Evolutionary conservation across 1,284 basidiomycete genomes (phyloP).

Genomic region (Malassezia sp.): DNA sequence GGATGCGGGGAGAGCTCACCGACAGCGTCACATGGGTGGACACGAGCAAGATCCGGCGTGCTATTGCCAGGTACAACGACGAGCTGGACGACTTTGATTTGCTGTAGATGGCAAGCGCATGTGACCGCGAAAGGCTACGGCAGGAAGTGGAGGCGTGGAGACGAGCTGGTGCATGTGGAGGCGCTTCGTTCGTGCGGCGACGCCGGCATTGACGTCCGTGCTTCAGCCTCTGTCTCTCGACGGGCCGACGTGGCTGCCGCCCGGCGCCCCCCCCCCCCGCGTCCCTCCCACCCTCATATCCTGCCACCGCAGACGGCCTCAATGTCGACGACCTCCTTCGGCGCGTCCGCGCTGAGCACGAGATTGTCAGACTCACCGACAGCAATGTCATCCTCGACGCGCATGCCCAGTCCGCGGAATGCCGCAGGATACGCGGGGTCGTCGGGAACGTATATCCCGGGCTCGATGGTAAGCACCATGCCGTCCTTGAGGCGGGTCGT

Average conservation of each 20-base stretch:
- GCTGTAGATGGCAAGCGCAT: too few relatives aligned
- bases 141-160: too few relatives aligned
- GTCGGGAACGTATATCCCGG: conserved; percentile 40
- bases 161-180: neutral
- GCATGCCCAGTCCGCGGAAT: conserved; percentile 41
- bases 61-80: conserved; percentile 91
- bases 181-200: too few relatives aligned
- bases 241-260: too few relatives aligned
- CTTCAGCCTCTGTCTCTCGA: too few relatives aligned
- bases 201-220: too few relatives aligned
- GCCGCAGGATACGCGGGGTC: conserved; percentile 30
- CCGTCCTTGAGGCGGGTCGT: conserved; percentile 27
- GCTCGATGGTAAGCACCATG: conserved; percentile 41
- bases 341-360: conserved; percentile 30
- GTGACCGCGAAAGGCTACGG: too few relatives aligned
- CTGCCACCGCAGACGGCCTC: conserved; percentile 28
- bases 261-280: too few relatives aligned
- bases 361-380: conserved; percentile 24
- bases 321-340: conserved; percentile 41
- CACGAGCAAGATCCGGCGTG: conserved; percentile 89
- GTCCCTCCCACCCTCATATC: neutral
- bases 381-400: conserved; percentile 43
- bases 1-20: too few relatives aligned
- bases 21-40: conserved; percentile 93
- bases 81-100: conserved; percentile 52